A percentile compares a stretch with the other conserved stretches of the same genome.
Evolutionary conservation across 257 asterid species (phyloP).

Genomic region (Gentiana macrophylla): DNA sequence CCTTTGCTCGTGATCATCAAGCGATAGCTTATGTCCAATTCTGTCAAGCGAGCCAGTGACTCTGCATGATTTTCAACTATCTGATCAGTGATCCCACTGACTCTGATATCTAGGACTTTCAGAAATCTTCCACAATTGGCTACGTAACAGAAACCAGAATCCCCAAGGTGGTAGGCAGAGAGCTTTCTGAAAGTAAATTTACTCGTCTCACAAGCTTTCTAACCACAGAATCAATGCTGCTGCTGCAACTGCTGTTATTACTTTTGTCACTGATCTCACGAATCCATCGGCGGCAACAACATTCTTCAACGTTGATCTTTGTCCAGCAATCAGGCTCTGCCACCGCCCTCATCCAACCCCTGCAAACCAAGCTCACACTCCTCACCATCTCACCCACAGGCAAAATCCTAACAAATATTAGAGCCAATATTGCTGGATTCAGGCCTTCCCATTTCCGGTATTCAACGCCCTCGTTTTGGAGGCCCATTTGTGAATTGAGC

Average conservation of each 20-base stretch:
- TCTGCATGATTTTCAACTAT: constrained; percentile 13
- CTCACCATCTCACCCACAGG: no score
- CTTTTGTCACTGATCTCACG: no score
- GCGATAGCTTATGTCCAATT: constrained; percentile 18
- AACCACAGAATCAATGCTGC: constrained; percentile 8
- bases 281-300: constrained; percentile 11
- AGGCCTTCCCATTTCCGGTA: no score
- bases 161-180: constrained; percentile 10
- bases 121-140: constrained; percentile 18
- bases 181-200: constrained; percentile 9
- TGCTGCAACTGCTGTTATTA: not conserved
- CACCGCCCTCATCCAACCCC: constrained; percentile 16
- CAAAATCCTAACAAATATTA: no score
- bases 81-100: constrained; percentile 15
- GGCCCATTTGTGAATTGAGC: no score
- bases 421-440: no score
- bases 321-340: constrained; percentile 15
- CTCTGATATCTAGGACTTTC: constrained; percentile 15
- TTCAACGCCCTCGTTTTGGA: no score
- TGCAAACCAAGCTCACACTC: constrained; percentile 4
- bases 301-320: constrained; percentile 12
- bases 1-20: constrained; percentile 15
- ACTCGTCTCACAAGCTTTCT: constrained; percentile 17
- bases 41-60: constrained; percentile 6
- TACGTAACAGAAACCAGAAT: constrained; percentile 12